Evolutionary conservation across 768 basidiomycete genomes (phyloP).

Genomic region (Mycena rebaudengoi): DNA sequence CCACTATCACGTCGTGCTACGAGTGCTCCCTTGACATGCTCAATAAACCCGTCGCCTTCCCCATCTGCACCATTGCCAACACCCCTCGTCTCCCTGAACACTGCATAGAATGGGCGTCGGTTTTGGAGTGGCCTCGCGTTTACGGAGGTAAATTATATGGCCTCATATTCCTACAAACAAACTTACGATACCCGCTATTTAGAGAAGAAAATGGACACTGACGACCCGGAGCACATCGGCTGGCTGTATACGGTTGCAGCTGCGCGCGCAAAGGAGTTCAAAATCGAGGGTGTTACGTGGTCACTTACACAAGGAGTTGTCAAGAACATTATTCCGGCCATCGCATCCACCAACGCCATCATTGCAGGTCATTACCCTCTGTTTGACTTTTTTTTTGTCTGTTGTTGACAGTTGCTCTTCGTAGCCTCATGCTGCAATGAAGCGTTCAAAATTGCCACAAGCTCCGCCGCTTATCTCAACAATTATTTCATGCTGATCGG

Average conservation of each 20-base stretch:
- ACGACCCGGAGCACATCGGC: conserved; percentile 94
- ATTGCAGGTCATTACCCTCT: conserved; percentile 75
- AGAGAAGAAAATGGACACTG: conserved; percentile 98
- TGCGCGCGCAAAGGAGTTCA: conserved; percentile 90
- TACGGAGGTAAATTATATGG: conserved; percentile 82
- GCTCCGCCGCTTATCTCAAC: conserved; percentile 91
- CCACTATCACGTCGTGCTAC: conserved; percentile 94
- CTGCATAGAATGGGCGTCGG: conserved; percentile 99
- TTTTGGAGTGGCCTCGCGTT: conserved; percentile 96
- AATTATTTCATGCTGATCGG: conserved; percentile 99
- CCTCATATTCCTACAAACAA: not conserved
- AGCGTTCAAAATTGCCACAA: conserved; percentile 98
- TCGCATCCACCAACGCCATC: conserved; percentile 98
- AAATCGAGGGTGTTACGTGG: conserved; percentile 99
- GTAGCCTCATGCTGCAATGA: conserved; percentile 98
- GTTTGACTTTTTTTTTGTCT: not conserved
- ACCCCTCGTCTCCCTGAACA: conserved; percentile 98
- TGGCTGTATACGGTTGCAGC: conserved; percentile 90
- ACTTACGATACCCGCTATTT: conserved; percentile 1
- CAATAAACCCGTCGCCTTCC: conserved; percentile 96
- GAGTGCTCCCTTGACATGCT: conserved; percentile 99
- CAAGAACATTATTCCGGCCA: conserved; percentile 99
- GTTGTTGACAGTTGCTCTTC: conserved; percentile 2
- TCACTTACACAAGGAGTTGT: conserved; percentile 97
- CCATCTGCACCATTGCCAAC: conserved; percentile 99